Base-by-base conservation (phyloP, 768 basidiomycete species). In the Cyathus striatus region DNA sequence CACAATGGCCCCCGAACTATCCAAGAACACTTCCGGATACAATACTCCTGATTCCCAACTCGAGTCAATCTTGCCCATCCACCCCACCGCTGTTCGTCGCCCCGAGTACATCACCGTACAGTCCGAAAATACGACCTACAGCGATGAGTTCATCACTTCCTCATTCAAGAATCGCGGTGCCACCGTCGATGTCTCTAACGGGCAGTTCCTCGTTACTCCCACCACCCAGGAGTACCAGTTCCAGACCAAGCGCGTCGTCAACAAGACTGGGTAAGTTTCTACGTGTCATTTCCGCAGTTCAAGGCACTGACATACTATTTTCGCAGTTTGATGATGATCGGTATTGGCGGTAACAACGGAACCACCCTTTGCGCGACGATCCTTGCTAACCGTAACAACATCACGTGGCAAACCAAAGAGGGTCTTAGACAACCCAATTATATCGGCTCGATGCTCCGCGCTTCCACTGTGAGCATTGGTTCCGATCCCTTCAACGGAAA, bases 301-400 rank as follows among this genome's bases (percentile, higher is more conserved):
- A 48, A 20, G 12, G 43, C 22, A 23, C 24, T 36, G 27, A 41
- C 34, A 46, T 37, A n/a, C 51, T 48, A 44, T 48, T 34, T 44
- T 26, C 40, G 6, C 47, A 97, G 95, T 43, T 76, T 99, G 50
- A 86, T 99, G 88, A 86, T 99, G 79, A 85, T 98, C 54, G 96
- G 96, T 46, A 68, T 93, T 45, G 95, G 95, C 45, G 95, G 96
- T 41, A 99, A 99, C 78, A 99, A 99, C 59, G 96, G 95, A 40
- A 78, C 87, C 38, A 98, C 95, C 21, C 76, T 98, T 38, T 85
- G 83, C 49, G 94, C 96, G 10, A 96, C 94, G 48, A 83, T 97
- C 61, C 79, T 96, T 53, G 96, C 96, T 55, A 98, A 98, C 75
- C 83, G 83, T 52, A 87, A 98, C 73, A 83, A 88, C 64, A 91